These are phyloP conservation scores for Dianthus caryophyllus DNA, from an alignment of 148 eudicot species.

Conservation along the genomic window DNA sequence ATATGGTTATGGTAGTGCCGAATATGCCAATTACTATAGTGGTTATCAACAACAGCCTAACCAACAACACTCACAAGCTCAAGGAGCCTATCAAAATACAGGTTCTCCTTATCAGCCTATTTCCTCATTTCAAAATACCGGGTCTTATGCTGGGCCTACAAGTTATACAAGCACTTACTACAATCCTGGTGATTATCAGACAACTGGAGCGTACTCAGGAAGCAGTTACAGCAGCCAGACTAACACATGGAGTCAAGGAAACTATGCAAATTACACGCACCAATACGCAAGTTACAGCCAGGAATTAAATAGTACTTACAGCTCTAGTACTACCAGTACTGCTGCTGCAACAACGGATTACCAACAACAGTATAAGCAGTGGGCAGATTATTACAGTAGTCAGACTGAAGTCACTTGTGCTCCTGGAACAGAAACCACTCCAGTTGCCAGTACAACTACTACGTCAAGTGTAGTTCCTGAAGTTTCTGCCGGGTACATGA, in stretches of 20 bases:
- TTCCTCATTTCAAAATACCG: constrained; percentile 99
- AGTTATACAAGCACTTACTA: constrained; percentile 99
- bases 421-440: constrained; percentile 87
- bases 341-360: constrained; percentile 50
- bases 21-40: constrained; percentile 73
- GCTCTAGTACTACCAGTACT: constrained; percentile 35
- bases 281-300: constrained; percentile 64
- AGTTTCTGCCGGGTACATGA: constrained; percentile 49
- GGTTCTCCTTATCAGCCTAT: constrained; percentile 99
- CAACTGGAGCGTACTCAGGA: constrained; percentile 81
- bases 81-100: constrained; percentile 94
- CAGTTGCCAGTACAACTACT: constrained; percentile 49
- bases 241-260: constrained; percentile 75
- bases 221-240: constrained; percentile 65
- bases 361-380: constrained; percentile 79
- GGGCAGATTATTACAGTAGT: constrained; percentile 93
- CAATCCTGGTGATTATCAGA: constrained; percentile 99
- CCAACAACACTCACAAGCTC: constrained; percentile 67
- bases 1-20: constrained; percentile 61
- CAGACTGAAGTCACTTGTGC: constrained; percentile 95
- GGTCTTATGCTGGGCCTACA: constrained; percentile 96
- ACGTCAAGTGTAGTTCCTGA: constrained; percentile 48
- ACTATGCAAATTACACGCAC: constrained; percentile 52
- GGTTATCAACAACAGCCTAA: constrained; percentile 72
- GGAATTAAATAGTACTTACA: constrained; percentile 63